These are phyloP conservation scores for Areca catechu DNA, from an alignment of 176 grass and related monocot genomes.

Conservation along the genomic window DNA sequence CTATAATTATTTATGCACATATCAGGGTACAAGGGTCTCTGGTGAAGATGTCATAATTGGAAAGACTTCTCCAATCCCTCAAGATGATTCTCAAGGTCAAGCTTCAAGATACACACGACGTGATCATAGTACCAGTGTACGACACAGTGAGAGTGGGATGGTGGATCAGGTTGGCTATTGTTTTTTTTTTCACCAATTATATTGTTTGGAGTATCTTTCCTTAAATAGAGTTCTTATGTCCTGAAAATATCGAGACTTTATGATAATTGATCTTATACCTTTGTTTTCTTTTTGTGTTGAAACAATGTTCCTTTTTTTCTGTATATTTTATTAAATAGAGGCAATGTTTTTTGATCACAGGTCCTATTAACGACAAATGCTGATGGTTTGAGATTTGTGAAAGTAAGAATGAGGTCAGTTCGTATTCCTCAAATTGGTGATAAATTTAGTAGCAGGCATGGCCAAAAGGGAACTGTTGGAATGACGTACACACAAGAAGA, in stretches of 20 bases:
- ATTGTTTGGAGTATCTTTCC: neutral
- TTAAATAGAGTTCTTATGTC: too few relatives aligned
- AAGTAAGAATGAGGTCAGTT: constrained; percentile 91
- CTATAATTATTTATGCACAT: neutral
- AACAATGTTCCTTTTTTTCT: neutral
- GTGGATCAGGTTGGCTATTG: constrained; percentile 69
- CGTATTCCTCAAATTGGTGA: constrained; percentile 97
- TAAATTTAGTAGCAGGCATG: constrained; percentile 98
- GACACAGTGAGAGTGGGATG: constrained; percentile 96
- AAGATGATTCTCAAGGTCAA: constrained; percentile 97
- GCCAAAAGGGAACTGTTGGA: constrained; percentile 96
- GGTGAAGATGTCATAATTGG: constrained; percentile 99
- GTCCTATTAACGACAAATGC: constrained; percentile 98
- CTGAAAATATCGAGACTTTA: too few relatives aligned
- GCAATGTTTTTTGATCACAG: constrained; percentile 20
- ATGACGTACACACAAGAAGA: constrained; percentile 99
- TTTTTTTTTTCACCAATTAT: neutral
- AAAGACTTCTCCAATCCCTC: constrained; percentile 90
- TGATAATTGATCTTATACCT: too few relatives aligned
- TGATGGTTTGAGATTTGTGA: constrained; percentile 97
- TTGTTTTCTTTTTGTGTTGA: neutral
- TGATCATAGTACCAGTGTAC: constrained; percentile 93
- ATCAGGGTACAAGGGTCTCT: constrained; percentile 89
- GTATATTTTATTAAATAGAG: neutral
- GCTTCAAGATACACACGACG: constrained; percentile 66